Evolutionary conservation across 257 asterid species (phyloP).

Genomic region (Nyctanthes arbortristis): DNA sequence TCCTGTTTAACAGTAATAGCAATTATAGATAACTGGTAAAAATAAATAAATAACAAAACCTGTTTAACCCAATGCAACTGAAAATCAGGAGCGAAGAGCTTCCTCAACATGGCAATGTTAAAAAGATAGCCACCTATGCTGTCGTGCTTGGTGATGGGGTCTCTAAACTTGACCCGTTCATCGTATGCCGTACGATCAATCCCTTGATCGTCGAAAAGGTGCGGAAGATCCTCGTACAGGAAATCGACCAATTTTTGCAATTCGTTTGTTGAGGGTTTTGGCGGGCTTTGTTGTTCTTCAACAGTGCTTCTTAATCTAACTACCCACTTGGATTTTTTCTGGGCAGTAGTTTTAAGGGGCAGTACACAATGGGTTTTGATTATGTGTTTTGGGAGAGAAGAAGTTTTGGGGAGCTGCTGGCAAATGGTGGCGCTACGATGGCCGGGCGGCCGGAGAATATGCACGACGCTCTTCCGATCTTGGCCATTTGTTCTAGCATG

Average conservation of each 20-base stretch:
- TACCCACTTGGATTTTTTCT: conserved; percentile 28
- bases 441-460: conserved; percentile 35
- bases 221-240: conserved; percentile 77
- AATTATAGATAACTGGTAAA: background rate
- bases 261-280: background rate
- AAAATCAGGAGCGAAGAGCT: conserved; percentile 64
- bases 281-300: background rate
- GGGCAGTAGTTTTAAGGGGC: conserved; percentile 8
- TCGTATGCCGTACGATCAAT: conserved; percentile 78
- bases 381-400: conserved; percentile 17
- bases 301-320: conserved; percentile 33
- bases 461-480: conserved; percentile 38
- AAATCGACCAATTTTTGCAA: conserved; percentile 50
- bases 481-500: conserved; percentile 33
- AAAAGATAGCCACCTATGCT: conserved; percentile 64
- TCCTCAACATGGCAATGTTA: conserved; percentile 66
- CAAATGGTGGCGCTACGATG: conserved; percentile 36
- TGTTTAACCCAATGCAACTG: conserved; percentile 75
- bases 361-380: conserved; percentile 9
- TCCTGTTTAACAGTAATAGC: no score
- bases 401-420: conserved; percentile 21
- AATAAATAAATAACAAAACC: conserved; percentile 53
- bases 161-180: conserved; percentile 69
- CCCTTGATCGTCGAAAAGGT: conserved; percentile 80
- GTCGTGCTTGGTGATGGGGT: conserved; percentile 77